Percentiles rank a stretch among this genome's conserved stretches.
These are phyloP conservation scores for Scheffersomyces parashehatae DNA, from an alignment of 1,139 yeast species.

Conservation along the genomic window DNA sequence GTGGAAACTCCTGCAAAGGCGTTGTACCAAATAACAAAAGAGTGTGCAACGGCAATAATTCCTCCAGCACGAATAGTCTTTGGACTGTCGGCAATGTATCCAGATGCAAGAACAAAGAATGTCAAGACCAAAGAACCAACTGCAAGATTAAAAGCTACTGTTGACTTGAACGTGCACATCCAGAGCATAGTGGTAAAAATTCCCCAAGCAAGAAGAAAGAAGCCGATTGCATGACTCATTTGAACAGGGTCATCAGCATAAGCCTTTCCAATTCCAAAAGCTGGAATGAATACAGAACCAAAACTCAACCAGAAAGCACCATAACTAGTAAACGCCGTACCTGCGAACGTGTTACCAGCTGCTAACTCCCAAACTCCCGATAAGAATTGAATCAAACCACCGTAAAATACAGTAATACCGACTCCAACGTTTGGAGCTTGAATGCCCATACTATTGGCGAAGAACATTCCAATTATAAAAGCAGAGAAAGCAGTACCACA, in stretches of 20 bases:
- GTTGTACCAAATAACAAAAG: slow-evolving; percentile 44
- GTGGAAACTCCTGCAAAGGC: slow-evolving; percentile 38
- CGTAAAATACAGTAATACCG: slow-evolving; percentile 46
- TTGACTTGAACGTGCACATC: slow-evolving; percentile 43
- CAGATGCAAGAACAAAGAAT: slow-evolving; percentile 43
- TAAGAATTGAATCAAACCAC: slow-evolving; percentile 48
- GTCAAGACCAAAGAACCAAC: slow-evolving; percentile 39
- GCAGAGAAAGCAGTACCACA: not conserved
- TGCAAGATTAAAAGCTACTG: slow-evolving; percentile 38
- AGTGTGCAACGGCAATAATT: slow-evolving; percentile 41
- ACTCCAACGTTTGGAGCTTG: slow-evolving; percentile 52
- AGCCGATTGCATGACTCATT: slow-evolving; percentile 38
- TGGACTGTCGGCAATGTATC: slow-evolving; percentile 34
- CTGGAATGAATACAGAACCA: slow-evolving; percentile 31
- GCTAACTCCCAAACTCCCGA: slow-evolving; percentile 56
- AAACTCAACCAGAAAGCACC: slow-evolving; percentile 43
- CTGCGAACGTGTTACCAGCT: slow-evolving; percentile 37
- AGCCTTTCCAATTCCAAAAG: slow-evolving; percentile 32
- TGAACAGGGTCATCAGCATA: slow-evolving; percentile 22
- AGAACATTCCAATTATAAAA: not conserved
- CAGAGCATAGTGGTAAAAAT: slow-evolving; percentile 43
- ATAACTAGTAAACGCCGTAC: slow-evolving; percentile 34
- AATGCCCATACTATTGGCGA: slow-evolving; percentile 44
- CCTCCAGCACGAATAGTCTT: slow-evolving; percentile 44
- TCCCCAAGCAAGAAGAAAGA: slow-evolving; percentile 48